phyloP scores from a whole-genome alignment of 2,329 filamentous ascomycete species.

The Fusarium sulawesiense region DNA sequence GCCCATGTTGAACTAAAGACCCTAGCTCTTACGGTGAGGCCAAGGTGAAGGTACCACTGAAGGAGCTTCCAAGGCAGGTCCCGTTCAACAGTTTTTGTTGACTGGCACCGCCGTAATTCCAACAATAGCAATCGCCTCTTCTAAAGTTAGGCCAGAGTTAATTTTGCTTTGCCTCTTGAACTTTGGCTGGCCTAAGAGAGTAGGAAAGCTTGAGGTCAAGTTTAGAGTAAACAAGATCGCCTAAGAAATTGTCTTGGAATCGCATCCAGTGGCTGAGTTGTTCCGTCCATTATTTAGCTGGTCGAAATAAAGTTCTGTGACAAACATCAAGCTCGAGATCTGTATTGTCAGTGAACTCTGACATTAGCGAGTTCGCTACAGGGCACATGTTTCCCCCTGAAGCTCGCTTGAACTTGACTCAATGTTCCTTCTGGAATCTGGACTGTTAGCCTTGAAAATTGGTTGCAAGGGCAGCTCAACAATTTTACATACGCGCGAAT shows the following conservation, averaged over 20 bases:
- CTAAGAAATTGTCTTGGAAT: not conserved
- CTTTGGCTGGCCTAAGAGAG: not conserved
- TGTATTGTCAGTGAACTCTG: not conserved
- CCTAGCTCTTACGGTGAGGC: slow-evolving; percentile 32
- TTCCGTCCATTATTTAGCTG: not conserved
- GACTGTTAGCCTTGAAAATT: slow-evolving; percentile 10
- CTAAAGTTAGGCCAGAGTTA: not conserved
- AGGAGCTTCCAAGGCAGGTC: slow-evolving; percentile 19
- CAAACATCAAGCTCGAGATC: not conserved
- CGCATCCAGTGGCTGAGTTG: not conserved
- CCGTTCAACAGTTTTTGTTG: slow-evolving; percentile 40
- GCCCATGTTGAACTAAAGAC: slow-evolving; percentile 12
- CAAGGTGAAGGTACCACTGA: slow-evolving; percentile 38
- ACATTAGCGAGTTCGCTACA: not conserved
- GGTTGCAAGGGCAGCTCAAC: slow-evolving; percentile 27
- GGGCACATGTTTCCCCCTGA: not conserved
- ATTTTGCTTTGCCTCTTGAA: slow-evolving; percentile 8
- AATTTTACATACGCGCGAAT: slow-evolving; percentile 30
- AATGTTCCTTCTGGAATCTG: slow-evolving; percentile 21
- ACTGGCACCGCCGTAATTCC: slow-evolving; percentile 26
- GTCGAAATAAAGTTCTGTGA: not conserved
- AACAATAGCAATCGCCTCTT: slow-evolving; percentile 37
- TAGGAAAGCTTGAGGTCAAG: not conserved
- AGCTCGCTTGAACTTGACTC: slow-evolving; percentile 5
- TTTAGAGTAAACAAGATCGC: not conserved